phyloP scores from a whole-genome alignment of 2,329 filamentous ascomycete genomes.

The Colletotrichum kahawae region DNA sequence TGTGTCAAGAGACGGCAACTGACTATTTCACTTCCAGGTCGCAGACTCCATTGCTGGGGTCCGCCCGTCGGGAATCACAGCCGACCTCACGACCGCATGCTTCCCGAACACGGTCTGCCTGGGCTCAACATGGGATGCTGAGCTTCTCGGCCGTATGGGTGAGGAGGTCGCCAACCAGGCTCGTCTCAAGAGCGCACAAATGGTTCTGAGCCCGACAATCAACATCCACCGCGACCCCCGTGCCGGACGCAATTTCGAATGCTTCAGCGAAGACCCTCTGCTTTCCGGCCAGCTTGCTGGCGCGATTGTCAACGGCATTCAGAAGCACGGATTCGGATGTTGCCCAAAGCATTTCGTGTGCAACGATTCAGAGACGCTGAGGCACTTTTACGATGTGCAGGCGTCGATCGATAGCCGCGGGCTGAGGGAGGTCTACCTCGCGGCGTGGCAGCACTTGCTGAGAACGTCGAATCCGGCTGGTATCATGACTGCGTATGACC shows the following conservation, averaged over 20 bases:
- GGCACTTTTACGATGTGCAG: slow-evolving; percentile 23
- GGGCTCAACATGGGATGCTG: slow-evolving; percentile 24
- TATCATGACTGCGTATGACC: slow-evolving; percentile 23
- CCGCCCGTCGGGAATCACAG: slow-evolving; percentile 15
- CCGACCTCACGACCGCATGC: slow-evolving; percentile 20
- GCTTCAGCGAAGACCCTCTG: slow-evolving; percentile 47
- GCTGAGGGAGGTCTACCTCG: slow-evolving; percentile 25
- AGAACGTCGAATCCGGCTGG: slow-evolving; percentile 15
- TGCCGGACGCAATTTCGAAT: slow-evolving; percentile 49
- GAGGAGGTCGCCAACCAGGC: slow-evolving; percentile 23
- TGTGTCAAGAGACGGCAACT: background rate
- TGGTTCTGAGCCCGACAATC: slow-evolving; percentile 68
- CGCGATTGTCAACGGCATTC: slow-evolving; percentile 43
- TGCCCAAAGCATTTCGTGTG: slow-evolving; percentile 45
- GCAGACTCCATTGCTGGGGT: slow-evolving; percentile 23
- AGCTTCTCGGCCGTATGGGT: slow-evolving; percentile 17
- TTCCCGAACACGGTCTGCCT: slow-evolving; percentile 24
- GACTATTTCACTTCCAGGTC: background rate
- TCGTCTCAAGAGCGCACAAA: slow-evolving; percentile 68
- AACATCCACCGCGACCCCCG: slow-evolving; percentile 48
- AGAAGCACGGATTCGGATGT: slow-evolving; percentile 37
- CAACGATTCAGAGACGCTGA: slow-evolving; percentile 35
- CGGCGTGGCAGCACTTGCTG: slow-evolving; percentile 24
- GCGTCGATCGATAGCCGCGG: slow-evolving; percentile 1
- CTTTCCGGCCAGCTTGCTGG: slow-evolving; percentile 45